Evolutionary conservation across 352 stramenopile species (phyloP).

Genomic region (Phytophthora fragariaefolia): DNA sequence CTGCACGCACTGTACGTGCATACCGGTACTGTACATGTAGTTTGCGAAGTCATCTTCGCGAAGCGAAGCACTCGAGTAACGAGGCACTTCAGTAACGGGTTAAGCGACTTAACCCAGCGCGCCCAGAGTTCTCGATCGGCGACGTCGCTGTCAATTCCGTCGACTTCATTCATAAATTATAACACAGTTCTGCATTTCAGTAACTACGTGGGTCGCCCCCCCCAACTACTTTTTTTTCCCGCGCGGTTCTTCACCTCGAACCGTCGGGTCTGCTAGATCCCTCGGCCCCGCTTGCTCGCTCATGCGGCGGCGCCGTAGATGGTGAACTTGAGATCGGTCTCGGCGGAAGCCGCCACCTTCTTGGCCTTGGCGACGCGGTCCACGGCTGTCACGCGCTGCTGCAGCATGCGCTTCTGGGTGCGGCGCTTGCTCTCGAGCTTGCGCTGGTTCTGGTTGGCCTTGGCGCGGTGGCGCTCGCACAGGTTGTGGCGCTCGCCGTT

Average conservation of each 20-base stretch:
- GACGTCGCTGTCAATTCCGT: not conserved
- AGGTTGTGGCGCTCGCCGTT: constrained; percentile 73
- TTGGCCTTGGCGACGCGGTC: constrained; percentile 30
- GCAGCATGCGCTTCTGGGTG: constrained; percentile 54
- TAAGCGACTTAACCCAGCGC: too few relatives aligned
- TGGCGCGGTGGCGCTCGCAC: constrained; percentile 66
- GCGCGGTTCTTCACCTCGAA: too few relatives aligned
- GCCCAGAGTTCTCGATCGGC: too few relatives aligned
- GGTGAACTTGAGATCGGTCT: constrained; percentile 27
- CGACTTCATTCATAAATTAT: constrained; percentile 39
- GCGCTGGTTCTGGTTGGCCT: constrained; percentile 85
- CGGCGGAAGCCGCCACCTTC: constrained; percentile 12
- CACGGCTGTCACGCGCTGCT: constrained; percentile 14
- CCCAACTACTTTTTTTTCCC: not conserved
- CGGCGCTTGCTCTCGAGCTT: constrained; percentile 86
- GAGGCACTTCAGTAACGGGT: too few relatives aligned
- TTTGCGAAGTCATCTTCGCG: too few relatives aligned
- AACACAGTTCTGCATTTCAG: constrained; percentile 29
- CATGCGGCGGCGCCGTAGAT: constrained; percentile 25
- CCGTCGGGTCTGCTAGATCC: too few relatives aligned
- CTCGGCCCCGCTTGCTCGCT: not conserved
- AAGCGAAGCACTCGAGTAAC: too few relatives aligned
- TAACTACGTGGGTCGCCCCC: not conserved
- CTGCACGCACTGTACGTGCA: too few relatives aligned
- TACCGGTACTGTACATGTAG: too few relatives aligned